Conservation (phyloP, 768 basidiomycete genomes). For the Phaeotremella skinneri region DNA sequence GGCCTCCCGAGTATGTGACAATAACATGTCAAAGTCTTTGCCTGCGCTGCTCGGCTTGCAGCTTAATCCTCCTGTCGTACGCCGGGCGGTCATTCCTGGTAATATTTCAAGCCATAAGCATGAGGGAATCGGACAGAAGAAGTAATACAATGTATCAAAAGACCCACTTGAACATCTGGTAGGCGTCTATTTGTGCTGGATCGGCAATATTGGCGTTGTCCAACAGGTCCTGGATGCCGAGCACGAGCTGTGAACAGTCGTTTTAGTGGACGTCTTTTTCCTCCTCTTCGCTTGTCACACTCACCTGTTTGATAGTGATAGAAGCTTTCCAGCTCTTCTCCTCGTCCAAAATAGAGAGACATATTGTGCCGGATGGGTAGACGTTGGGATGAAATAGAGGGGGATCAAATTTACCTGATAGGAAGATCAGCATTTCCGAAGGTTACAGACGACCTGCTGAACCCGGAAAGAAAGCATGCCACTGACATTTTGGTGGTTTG, state of each 20-base stretch:
- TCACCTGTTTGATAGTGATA: constrained; percentile 96
- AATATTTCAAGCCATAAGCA: constrained; percentile 3
- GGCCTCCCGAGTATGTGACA: background rate
- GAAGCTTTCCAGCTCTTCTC: constrained; percentile 99
- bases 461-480: background rate
- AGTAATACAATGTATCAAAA: background rate
- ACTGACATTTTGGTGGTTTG: constrained; percentile 51
- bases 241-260: constrained; percentile 68
- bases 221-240: constrained; percentile 93
- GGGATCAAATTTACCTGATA: constrained; percentile 87
- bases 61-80: constrained; percentile 79
- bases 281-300: constrained; percentile 23
- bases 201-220: constrained; percentile 96
- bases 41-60: constrained; percentile 60
- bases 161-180: constrained; percentile 95
- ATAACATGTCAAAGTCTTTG: too few species aligned
- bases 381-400: constrained; percentile 98
- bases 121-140: background rate
- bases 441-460: background rate
- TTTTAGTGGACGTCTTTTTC: background rate
- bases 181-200: constrained; percentile 97
- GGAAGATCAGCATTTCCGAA: constrained; percentile 6
- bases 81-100: constrained; percentile 85
- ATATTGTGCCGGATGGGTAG: constrained; percentile 97
- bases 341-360: constrained; percentile 94